Evolutionary conservation across 768 basidiomycete genomes (phyloP), one percentile per base, ranked within the genome.

Genomic region (Amanita muscaria): DNA sequence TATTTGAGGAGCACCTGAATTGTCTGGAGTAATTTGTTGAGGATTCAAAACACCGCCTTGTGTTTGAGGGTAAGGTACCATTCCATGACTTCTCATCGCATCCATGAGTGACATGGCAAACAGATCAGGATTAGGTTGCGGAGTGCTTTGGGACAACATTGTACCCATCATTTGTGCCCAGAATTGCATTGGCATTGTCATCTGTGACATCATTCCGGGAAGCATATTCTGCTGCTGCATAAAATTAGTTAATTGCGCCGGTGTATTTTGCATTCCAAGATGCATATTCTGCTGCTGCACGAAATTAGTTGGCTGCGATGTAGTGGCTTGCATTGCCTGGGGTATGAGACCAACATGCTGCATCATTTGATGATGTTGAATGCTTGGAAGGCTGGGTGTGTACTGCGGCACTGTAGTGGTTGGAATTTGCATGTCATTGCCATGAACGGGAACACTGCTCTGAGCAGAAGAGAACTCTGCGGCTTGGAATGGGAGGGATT

Each of bases 61-160:
- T 19, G 14, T n/a, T 19, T 38, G 36, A 14, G 35, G 44, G 19
- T 36, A 30, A 11, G 45, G 27, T 18, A 40, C 49, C 4, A 40
- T 35, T 14, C 48, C 48, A 12, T 36, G 40, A 24, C 36, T 37
- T 47, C 46, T 46, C 36, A 52, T 35, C 4, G 48, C 35, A 29
- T 52, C 51, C 12, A 47, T 22, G 18, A 52, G 31, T 25, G 51
- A 46, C 23, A 44, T 40, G 8, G 29, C 33, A 30, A 45, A 35
- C 18, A 22, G 36, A 38, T 46, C 44, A 22, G 44, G n/a, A 21
- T 46, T 46, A 19, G 18, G 39, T 14, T 22, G 33, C n/a, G 33
- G 2, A 18, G 18, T 16, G 21, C n/a, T 31, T 19, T 42, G 40
- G 22, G 29, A 18, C 7, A 34, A 24, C 40, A 30, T 18, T 2